Base-by-base conservation (phyloP, 305 asterid genomes). In the Fraxinus xanthoxyloides region DNA sequence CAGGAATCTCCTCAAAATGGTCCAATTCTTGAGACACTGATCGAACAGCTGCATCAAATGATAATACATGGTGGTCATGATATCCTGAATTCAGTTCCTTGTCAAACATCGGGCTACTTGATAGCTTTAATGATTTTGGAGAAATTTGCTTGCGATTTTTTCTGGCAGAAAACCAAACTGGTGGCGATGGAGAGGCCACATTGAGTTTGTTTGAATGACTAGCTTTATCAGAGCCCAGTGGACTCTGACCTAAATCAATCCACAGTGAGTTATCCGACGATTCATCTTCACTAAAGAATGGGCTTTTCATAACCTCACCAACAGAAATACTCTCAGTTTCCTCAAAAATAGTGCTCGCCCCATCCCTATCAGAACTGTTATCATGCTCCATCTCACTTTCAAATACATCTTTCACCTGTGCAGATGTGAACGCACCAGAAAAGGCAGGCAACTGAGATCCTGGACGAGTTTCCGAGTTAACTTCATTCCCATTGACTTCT, bases 241-340 rank as follows among this genome's bases (percentile, higher is more conserved):
- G 99, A 77, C 97, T 92, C 85, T 89, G 98, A 38, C 99, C 99
- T 85, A 95, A 87, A 81, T 95, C 99, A 77, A 95, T 95, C 99
- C 99, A 95, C 77, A 95, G 87, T 0, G 99, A 94, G 84, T 92
- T 95, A 80, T 95, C 99, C 0, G 97, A 94, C 24, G 99, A 94
- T 78, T 93, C 98, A 43, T 95, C 98, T 86, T 97, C 99, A 75
- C 99, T 94, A 61, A 93, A 94, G 31, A 93, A 97, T 0, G 98
- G 99, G 82, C 99, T 95, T 89, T 89, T 95, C 94, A 95, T 94
- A 75, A 95, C 85, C 82, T 95, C 98, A 76, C 99, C 99, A 34
- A 93, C 87, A 3, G 98, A 95, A 43, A 94, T 77, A 85, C 93
- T 95, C 84, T 93, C 99, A 3, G 90, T 90, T 85, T 95, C 99